Evolutionary conservation across 306 rosid species (phyloP).

Genomic region (Dryas alaskensis): DNA sequence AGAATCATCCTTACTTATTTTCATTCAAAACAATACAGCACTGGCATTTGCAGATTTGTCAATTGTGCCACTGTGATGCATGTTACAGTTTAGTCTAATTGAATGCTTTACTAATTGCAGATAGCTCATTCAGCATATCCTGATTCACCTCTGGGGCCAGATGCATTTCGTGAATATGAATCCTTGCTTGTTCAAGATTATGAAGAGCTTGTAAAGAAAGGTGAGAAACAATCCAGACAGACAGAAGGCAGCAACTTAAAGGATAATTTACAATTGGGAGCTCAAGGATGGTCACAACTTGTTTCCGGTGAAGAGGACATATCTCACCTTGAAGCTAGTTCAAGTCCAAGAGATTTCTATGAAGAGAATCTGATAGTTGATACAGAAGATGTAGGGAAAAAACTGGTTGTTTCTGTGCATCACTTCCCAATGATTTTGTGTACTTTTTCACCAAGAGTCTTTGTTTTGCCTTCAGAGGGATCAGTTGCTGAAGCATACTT

Average conservation of each 20-base stretch:
- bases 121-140: constrained; percentile 72
- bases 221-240: constrained; percentile 31
- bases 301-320: constrained; percentile 47
- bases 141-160: constrained; percentile 94
- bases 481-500: constrained; percentile 71
- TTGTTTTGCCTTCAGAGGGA: constrained; percentile 94
- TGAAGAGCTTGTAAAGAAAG: constrained; percentile 70
- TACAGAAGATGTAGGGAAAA: constrained; percentile 49
- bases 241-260: constrained; percentile 35
- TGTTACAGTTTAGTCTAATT: constrained; percentile 5
- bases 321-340: constrained; percentile 46
- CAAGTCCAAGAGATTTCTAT: constrained; percentile 52
- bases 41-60: not conserved
- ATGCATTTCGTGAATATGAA: constrained; percentile 88
- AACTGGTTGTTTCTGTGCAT: constrained; percentile 69
- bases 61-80: not conserved
- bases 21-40: not conserved
- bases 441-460: constrained; percentile 87
- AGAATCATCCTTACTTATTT: not conserved
- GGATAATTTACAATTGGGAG: constrained; percentile 37
- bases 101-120: constrained; percentile 44
- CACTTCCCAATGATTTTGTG: constrained; percentile 90
- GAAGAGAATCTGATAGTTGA: constrained; percentile 43
- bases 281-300: constrained; percentile 53
- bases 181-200: constrained; percentile 89